phyloP scores from a whole-genome alignment of 2,329 filamentous ascomycete genomes.

The Pseudogymnoascus sp. region DNA sequence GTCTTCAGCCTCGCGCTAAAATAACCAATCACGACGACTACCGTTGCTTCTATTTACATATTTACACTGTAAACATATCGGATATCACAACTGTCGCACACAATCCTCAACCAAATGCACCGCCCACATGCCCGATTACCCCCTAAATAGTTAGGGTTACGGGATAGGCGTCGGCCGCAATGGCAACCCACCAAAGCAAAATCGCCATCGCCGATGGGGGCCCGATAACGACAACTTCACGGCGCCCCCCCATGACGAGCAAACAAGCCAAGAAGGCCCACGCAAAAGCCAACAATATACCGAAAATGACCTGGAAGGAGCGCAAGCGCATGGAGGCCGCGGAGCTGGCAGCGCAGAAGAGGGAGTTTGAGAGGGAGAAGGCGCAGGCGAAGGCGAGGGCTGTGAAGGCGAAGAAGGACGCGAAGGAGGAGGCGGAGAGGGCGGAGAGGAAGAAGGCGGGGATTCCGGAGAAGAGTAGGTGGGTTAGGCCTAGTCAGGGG shows the following conservation, averaged over 20 bases:
- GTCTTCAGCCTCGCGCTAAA: background rate
- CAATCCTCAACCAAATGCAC: background rate
- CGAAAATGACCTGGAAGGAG: slow-evolving; percentile 36
- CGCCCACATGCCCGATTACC: background rate
- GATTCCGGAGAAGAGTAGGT: slow-evolving; percentile 41
- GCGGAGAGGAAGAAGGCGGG: slow-evolving; percentile 45
- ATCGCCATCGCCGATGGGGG: background rate
- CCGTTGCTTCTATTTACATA: slow-evolving; percentile 5
- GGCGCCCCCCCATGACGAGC: slow-evolving; percentile 36
- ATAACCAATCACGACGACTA: background rate
- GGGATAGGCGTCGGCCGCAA: background rate
- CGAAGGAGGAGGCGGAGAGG: slow-evolving; percentile 42
- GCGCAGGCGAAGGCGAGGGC: slow-evolving; percentile 42
- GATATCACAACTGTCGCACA: background rate
- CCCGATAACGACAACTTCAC: background rate
- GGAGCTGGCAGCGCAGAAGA: slow-evolving; percentile 32
- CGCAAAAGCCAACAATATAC: slow-evolving; percentile 34
- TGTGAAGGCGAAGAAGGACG: slow-evolving; percentile 47
- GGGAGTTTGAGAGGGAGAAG: slow-evolving; percentile 45
- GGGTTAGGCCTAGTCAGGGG: slow-evolving; percentile 48
- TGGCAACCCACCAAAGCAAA: slow-evolving; percentile 1
- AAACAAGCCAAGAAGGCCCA: slow-evolving; percentile 42
- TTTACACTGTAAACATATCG: slow-evolving; percentile 1
- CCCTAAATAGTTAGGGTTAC: background rate
- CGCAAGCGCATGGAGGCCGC: slow-evolving; percentile 29